Evolutionary conservation across 768 basidiomycete species (phyloP).

Genomic region (Mycena latifolia): DNA sequence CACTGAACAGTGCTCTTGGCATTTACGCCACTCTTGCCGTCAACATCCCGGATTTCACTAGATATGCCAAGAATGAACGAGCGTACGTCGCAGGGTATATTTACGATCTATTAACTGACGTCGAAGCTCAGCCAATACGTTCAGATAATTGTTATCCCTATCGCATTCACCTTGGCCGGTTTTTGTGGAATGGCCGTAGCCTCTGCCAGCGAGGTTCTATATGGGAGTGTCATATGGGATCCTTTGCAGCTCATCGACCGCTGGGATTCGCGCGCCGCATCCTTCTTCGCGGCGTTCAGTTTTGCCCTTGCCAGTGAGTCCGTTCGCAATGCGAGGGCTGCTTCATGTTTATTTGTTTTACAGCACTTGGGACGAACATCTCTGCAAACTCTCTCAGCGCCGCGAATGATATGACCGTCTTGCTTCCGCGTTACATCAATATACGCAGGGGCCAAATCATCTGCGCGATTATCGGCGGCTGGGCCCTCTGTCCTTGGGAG

Average conservation of each 20-base stretch:
- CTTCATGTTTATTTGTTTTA: background rate
- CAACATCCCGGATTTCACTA: slow-evolving; percentile 91
- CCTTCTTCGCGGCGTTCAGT: slow-evolving; percentile 83
- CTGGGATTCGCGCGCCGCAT: slow-evolving; percentile 86
- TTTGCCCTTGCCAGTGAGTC: slow-evolving; percentile 72
- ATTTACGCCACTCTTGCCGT: slow-evolving; percentile 79
- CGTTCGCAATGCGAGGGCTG: background rate
- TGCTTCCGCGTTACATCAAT: slow-evolving; percentile 83
- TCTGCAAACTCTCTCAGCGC: slow-evolving; percentile 81
- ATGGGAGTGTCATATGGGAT: slow-evolving; percentile 78
- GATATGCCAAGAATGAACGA: slow-evolving; percentile 79
- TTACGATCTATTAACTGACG: slow-evolving; percentile 14
- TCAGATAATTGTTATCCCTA: slow-evolving; percentile 81
- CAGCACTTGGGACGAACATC: slow-evolving; percentile 74
- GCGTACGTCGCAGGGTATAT: slow-evolving; percentile 55
- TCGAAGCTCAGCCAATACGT: slow-evolving; percentile 68
- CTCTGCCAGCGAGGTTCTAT: slow-evolving; percentile 78
- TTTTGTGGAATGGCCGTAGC: slow-evolving; percentile 89
- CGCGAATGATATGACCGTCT: slow-evolving; percentile 89
- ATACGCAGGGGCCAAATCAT: slow-evolving; percentile 84
- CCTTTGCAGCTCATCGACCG: slow-evolving; percentile 79
- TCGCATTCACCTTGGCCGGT: slow-evolving; percentile 80
- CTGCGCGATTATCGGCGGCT: slow-evolving; percentile 86
- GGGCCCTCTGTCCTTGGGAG: slow-evolving; percentile 91
- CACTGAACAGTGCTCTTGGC: slow-evolving; percentile 82